Base-by-base conservation (phyloP, 371 early-diverging fungal genomes). In the Globomyces sp. region DNA sequence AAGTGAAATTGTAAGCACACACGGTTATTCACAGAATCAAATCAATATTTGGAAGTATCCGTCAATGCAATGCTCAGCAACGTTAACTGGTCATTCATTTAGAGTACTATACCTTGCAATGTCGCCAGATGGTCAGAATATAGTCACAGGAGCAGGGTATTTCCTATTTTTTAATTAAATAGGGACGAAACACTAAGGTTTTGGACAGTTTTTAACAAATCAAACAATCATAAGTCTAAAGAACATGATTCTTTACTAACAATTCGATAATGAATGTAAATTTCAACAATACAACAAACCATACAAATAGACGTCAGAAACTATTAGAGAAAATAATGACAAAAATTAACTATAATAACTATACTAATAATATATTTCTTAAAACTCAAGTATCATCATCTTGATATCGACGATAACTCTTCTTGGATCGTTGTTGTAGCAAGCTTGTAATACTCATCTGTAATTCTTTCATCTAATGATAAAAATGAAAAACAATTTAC, bases 41-140 rank as follows among this genome's bases (percentile, higher is more conserved):
- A 77, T 89, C 48, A 69, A 75, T 34, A 71, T 89, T 41, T 89
- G 90, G 90, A 74, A 76, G 39, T 71, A 70, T 49, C 60, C 76
- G n/a, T 34, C 39, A n/a, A 68, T 77, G 68, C 6, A 8, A 9
- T 66, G 46, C 40, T 41, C 72, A 11, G 75, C 77, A 1, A 68
- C 72, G 9, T 64, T 84, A 41, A 82, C 80, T 2, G 84, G 81
- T 13, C 84, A 84, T 69, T 71, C 72, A 1, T 66, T 58, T 57
- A 77, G 90, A 43, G 88, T 89, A 1, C 73, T 89, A 42, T 84
- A 85, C 55, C 77, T 83, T 34, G 88, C 88, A n/a, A 74, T 83
- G 66, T 79, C 78, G 37, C 87, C 87, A 2, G 86, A 86, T 68
- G 83, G 84, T 9, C 75, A 82, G 55, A 76, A 69, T 46, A 76